Percentiles rank a stretch among this genome's conserved stretches.
phyloP scores from a whole-genome alignment of 768 basidiomycete genomes.

The Tricholoma sp. region DNA sequence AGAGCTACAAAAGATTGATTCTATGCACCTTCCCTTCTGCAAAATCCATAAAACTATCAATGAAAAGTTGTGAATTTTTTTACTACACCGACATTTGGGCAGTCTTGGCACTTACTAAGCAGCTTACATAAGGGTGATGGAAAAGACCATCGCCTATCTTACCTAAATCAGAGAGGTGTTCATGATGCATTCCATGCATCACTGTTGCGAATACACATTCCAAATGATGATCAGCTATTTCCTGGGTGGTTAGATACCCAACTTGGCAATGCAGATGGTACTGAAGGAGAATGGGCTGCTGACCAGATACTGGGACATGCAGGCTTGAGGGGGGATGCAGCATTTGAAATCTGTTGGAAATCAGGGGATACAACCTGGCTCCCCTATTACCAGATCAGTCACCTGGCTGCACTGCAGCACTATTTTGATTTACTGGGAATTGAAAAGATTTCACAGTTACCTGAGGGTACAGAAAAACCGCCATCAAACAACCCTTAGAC shows the following conservation, averaged over 20 bases:
- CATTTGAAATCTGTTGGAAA: slow-evolving; percentile 26
- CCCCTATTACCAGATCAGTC: slow-evolving; percentile 17
- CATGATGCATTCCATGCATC: not conserved
- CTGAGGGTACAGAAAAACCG: not conserved
- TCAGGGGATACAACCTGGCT: slow-evolving; percentile 30
- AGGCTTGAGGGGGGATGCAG: slow-evolving; percentile 11
- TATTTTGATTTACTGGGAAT: slow-evolving; percentile 28
- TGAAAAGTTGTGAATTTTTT: too few species aligned
- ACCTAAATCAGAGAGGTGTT: not conserved
- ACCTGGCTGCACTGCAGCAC: slow-evolving; percentile 15
- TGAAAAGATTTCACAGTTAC: not conserved
- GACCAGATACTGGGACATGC: slow-evolving; percentile 20
- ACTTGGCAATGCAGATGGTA: slow-evolving; percentile 1
- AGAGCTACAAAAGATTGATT: too few species aligned
- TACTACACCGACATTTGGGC: too few species aligned
- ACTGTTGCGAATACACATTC: not conserved
- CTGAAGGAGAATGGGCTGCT: slow-evolving; percentile 22
- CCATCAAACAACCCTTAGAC: not conserved
- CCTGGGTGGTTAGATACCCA: not conserved
- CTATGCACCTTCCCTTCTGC: too few species aligned
- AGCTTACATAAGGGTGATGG: too few species aligned
- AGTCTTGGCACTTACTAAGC: too few species aligned
- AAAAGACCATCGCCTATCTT: too few species aligned
- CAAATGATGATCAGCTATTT: not conserved
- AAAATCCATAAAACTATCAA: too few species aligned